These are phyloP conservation scores for Heterobasidion occidentale DNA, from an alignment of 1,284 basidiomycete species.

Conservation along the genomic window DNA sequence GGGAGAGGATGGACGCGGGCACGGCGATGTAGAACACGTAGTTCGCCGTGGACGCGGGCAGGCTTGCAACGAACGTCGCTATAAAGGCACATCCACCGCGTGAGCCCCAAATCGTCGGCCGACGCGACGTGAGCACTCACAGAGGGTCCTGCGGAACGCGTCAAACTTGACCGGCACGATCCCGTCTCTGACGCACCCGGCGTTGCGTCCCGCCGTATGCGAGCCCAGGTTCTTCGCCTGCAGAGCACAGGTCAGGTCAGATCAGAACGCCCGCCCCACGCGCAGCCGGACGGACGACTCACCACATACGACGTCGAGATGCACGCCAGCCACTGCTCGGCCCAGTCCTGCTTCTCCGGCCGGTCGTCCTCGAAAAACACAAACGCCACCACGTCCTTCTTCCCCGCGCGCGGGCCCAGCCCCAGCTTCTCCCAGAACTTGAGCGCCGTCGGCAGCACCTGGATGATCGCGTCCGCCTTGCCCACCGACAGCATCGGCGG, in stretches of 20 bases:
- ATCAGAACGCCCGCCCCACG: background rate
- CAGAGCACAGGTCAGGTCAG: conserved; percentile 2
- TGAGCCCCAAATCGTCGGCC: background rate
- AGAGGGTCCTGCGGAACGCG: conserved; percentile 53
- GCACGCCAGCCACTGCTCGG: conserved; percentile 50
- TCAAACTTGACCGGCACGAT: conserved; percentile 57
- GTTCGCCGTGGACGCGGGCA: conserved; percentile 30
- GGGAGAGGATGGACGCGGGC: conserved; percentile 47
- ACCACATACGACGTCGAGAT: conserved; percentile 54
- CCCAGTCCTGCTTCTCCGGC: conserved; percentile 23
- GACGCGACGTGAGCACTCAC: conserved; percentile 27
- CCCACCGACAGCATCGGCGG: conserved; percentile 52
- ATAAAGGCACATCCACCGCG: background rate
- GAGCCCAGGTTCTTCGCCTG: conserved; percentile 57
- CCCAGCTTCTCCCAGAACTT: conserved; percentile 81
- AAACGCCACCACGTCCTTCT: conserved; percentile 61
- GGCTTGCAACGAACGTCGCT: conserved; percentile 45
- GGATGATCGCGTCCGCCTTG: conserved; percentile 55
- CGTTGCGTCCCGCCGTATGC: conserved; percentile 42
- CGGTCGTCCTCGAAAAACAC: conserved; percentile 56
- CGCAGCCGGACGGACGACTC: conserved; percentile 15
- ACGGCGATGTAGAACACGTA: conserved; percentile 64
- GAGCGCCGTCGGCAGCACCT: conserved; percentile 57
- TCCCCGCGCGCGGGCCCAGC: conserved; percentile 58
- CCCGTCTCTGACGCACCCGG: conserved; percentile 39